These are phyloP conservation scores for Aspergillus mulundensis DNA, from an alignment of 495 filamentous ascomycete species.

Conservation along the genomic window DNA sequence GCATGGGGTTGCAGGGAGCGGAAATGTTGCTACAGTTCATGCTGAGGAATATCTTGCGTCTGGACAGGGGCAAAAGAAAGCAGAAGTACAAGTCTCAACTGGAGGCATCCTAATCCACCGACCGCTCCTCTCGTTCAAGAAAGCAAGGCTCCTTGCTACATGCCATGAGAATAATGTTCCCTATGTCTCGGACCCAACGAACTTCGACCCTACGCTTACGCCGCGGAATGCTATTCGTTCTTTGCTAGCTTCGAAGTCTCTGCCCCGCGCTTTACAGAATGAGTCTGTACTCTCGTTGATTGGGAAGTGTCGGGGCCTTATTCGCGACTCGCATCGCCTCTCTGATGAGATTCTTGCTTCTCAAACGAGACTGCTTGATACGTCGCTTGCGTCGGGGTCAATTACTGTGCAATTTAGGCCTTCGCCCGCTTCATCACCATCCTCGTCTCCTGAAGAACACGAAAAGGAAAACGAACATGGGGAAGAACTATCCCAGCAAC, in stretches of 20 bases:
- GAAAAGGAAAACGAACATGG: conserved; percentile 3
- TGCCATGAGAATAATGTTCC: conserved; percentile 59
- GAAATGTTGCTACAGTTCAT: conserved; percentile 26
- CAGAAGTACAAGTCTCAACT: conserved; percentile 46
- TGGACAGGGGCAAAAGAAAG: neutral
- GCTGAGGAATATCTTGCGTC: neutral
- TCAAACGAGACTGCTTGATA: conserved; percentile 32
- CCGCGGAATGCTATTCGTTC: conserved; percentile 74
- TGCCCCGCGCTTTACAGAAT: conserved; percentile 68
- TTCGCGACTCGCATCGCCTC: conserved; percentile 23
- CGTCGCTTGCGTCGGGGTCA: conserved; percentile 37
- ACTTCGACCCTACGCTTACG: conserved; percentile 72
- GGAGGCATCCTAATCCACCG: conserved; percentile 70
- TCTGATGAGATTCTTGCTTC: conserved; percentile 34
- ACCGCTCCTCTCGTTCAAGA: conserved; percentile 71
- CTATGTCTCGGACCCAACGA: conserved; percentile 87
- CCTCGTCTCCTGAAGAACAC: neutral
- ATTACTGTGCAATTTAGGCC: conserved; percentile 36
- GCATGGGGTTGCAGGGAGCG: conserved; percentile 67
- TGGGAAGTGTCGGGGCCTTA: conserved; percentile 28
- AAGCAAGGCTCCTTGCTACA: conserved; percentile 66
- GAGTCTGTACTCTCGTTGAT: conserved; percentile 57
- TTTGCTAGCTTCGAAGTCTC: conserved; percentile 49
- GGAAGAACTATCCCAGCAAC: conserved; percentile 5
- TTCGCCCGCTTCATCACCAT: neutral